Evolutionary conservation across 495 filamentous ascomycete genomes (phyloP).

Genomic region (Opeltia flavorubescens): DNA sequence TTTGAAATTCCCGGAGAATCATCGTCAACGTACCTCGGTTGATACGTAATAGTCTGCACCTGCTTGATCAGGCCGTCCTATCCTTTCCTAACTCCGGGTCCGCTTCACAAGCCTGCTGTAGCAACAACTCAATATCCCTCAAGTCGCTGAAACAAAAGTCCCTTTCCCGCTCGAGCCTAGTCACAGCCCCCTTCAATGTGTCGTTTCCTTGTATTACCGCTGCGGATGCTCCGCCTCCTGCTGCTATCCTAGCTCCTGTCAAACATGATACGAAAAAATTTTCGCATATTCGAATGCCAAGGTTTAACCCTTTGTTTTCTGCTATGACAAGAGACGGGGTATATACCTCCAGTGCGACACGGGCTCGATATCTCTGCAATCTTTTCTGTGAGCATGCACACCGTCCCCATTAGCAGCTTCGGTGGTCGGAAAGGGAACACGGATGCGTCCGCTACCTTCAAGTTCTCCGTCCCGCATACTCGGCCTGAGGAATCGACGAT

Average conservation of each 20-base stretch:
- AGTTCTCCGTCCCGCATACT: neutral
- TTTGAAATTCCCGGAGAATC: neutral
- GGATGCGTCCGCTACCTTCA: neutral
- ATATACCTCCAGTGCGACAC: no score
- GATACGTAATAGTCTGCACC: constrained; percentile 92
- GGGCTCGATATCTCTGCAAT: no score
- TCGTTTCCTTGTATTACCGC: constrained; percentile 69
- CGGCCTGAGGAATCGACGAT: neutral
- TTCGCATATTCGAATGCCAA: no score
- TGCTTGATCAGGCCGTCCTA: constrained; percentile 77
- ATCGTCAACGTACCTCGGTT: constrained; percentile 52
- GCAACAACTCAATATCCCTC: constrained; percentile 84
- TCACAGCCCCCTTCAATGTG: constrained; percentile 71
- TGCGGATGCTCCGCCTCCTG: constrained; percentile 42
- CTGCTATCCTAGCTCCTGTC: no score
- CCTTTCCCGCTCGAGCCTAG: constrained; percentile 80
- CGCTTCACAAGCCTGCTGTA: constrained; percentile 82
- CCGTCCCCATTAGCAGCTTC: neutral
- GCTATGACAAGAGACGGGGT: no score
- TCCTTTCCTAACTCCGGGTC: constrained; percentile 86
- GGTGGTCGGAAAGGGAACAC: neutral
- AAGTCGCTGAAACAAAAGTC: constrained; percentile 99
- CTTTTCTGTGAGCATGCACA: neutral
- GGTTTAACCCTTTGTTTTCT: no score
- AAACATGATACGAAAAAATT: no score